Evolutionary conservation across 345 rosid genomes (phyloP), one percentile per base, ranked within the genome.

Genomic region (Brassica rapa): DNA sequence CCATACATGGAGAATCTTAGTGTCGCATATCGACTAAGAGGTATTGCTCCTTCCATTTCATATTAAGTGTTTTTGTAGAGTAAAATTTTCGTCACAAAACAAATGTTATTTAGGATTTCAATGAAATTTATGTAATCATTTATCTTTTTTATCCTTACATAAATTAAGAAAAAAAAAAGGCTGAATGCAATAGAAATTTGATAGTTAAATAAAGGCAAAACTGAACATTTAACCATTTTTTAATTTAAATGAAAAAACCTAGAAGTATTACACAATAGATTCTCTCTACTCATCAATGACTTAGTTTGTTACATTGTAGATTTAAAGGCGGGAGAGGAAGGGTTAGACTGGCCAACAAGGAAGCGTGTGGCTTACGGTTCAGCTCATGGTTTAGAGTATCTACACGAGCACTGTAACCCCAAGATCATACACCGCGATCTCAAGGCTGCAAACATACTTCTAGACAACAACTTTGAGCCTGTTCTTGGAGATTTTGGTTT

Each of bases 1-100:
- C 98, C 98, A 10, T 94, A 86, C 77, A 94, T 94, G 97, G 87
- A 86, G 59, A 94, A 94, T 74, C 89, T 90, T 16, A 94, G 97
- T 15, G 97, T 90, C 41, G 93, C 97, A 15, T 72, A 89, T 79
- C 90, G 83, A 68, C 79, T 94, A 67, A 86, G 97, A 88, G 98
- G 97, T 93, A 83, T 32, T 32, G 5, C 30, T 27, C 37, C 8
- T 8, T 33, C 8, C 37, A 33, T 33, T 33, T 33, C 32, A 30
- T 30, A 30, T 30, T 30, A 30, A 30, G 8, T 7, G 37, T 33
- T 33, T 1, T 33, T 33, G 37, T 33, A 5, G 8, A 33, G 37
- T 33, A 6, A 33, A 33, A 33, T 33, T 33, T 33, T 33, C 6
- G 37, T 33, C 6, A 33, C 37, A 33, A 33, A 33, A 33, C 8